phyloP scores from a whole-genome alignment of 148 eudicot species.

The Spergularia bocconei region DNA sequence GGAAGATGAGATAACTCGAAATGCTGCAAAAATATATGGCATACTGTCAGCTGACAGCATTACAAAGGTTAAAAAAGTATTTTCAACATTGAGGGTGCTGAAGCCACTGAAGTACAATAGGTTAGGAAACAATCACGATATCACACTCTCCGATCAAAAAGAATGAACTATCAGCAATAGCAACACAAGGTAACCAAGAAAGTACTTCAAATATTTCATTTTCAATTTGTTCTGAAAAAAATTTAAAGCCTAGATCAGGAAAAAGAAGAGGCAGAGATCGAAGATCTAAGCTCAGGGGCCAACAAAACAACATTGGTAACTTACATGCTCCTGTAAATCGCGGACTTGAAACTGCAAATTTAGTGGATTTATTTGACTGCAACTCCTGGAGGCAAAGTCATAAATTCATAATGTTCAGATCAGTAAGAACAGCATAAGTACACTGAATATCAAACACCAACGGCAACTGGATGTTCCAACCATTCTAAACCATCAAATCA shows the following conservation, averaged over 20 bases:
- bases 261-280: not conserved
- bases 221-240: not conserved
- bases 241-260: not conserved
- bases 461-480: not conserved
- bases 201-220: not conserved
- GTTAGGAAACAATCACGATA: not conserved
- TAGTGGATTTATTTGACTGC: conserved; percentile 4
- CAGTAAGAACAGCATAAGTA: not conserved
- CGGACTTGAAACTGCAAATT: conserved; percentile 17
- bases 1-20: conserved; percentile 18
- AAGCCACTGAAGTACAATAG: not conserved
- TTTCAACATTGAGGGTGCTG: not conserved
- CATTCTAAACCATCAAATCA: too few species aligned
- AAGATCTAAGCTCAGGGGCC: not conserved
- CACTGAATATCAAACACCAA: conserved; percentile 2
- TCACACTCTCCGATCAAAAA: not conserved
- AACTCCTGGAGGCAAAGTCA: conserved; percentile 14
- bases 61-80: not conserved
- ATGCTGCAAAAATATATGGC: conserved; percentile 32
- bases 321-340: conserved; percentile 24
- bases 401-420: not conserved
- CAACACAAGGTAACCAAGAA: not conserved
- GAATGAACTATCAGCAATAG: not conserved
- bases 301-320: conserved; percentile 8
- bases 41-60: not conserved